Evolutionary conservation across 495 filamentous ascomycete genomes (phyloP), one percentile per base, ranked within the genome.

Genomic region (Collariella sp.): DNA sequence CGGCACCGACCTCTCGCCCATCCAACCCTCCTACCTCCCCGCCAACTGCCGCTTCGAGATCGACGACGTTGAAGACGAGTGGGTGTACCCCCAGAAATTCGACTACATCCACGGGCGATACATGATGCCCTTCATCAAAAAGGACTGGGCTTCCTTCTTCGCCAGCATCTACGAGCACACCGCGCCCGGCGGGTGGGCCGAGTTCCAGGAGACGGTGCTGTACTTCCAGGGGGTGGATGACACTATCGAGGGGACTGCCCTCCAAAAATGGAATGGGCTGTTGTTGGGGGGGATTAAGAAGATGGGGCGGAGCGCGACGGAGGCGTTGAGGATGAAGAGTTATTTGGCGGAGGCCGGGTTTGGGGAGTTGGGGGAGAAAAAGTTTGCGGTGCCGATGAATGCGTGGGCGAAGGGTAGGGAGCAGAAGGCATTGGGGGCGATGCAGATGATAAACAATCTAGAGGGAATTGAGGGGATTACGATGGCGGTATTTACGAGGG

Each of bases 141-240:
- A 51, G 36, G 11, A 42, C 10, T 42, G 76, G 13, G 58, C 68
- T 24, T 66, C 79, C 50, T 59, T 65, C 19, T 70, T 79, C 60
- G 52, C 55, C 10, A 62, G 71, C 22, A 67, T 70, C 20, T 76
- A 67, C 52, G 61, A 70, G 24, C 65, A 72, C 59, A 61, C 75
- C n/a, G 63, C 68, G 6, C 71, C 76, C 5, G 76, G 76, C 22
- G 75, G 76, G 20, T 79, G 72, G 67, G 55, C 77, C n/a, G 76
- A 79, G 56, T 60, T 69, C 16, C 75, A 77, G 62, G 76, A 79
- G 45, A 69, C 67, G 54, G 59, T 66, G 46, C 52, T 62, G 12
- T 60, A 66, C 23, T 58, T 72, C 34, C 56, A 61, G 47, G 56
- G 60, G 3, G 50, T 70, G 18, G 70, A 72, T 53, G 54, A 41